These are phyloP conservation scores for Neoconidiobolus thromboides DNA, from an alignment of 371 early-diverging fungal genomes.

Conservation along the genomic window DNA sequence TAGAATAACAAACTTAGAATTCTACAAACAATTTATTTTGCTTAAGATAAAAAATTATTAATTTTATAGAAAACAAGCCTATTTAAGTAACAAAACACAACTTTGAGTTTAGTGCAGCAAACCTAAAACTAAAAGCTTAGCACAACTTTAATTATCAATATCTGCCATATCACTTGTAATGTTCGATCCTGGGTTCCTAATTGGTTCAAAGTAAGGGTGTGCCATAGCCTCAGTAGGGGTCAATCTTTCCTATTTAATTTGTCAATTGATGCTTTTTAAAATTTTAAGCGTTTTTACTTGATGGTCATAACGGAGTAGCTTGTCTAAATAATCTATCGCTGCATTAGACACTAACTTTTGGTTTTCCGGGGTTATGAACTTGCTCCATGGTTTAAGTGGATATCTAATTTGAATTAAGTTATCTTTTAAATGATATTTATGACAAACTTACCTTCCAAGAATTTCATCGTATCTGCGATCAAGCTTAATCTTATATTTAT, in stretches of 20 bases:
- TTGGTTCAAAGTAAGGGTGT: constrained; percentile 73
- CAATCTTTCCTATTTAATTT: constrained; percentile 45
- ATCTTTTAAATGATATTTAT: background rate
- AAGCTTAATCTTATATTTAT: constrained; percentile 86
- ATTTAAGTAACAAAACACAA: background rate
- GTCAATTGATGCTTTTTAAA: background rate
- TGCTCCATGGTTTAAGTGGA: constrained; percentile 86
- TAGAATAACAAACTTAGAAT: background rate
- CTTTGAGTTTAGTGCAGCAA: background rate
- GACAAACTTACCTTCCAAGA: constrained; percentile 29
- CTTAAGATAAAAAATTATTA: background rate
- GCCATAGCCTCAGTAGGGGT: constrained; percentile 92
- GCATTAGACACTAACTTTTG: constrained; percentile 74
- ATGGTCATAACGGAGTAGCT: constrained; percentile 92
- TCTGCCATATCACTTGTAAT: background rate
- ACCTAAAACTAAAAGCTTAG: background rate
- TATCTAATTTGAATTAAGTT: constrained; percentile 28
- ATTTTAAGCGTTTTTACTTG: constrained; percentile 22
- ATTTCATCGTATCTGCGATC: constrained; percentile 72
- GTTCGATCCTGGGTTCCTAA: constrained; percentile 2
- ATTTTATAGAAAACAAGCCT: background rate
- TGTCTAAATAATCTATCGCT: constrained; percentile 86
- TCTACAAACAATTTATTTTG: background rate
- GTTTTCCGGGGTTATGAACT: constrained; percentile 79
- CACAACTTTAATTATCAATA: background rate